Conservation (phyloP, 75 land plant genomes). For the Pinus tabuliformis region DNA sequence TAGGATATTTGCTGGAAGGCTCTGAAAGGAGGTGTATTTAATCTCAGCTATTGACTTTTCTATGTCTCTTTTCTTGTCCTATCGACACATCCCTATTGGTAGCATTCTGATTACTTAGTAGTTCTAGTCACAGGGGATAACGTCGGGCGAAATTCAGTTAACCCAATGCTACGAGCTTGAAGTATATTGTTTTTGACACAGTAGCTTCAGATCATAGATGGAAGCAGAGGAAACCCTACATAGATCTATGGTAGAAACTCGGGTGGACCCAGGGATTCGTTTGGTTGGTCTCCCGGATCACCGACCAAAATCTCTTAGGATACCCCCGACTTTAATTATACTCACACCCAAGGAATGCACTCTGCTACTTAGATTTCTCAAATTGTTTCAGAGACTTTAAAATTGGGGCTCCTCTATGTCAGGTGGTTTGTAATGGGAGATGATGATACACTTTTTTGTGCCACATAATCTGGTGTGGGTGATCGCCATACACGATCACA, state of each 20-base stretch:
- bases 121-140: background rate
- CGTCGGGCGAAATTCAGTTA: no score
- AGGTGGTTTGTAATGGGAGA: slow-evolving; percentile 66
- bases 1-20: no score
- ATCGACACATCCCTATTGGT: background rate
- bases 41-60: background rate
- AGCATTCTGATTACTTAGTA: background rate
- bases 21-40: no score
- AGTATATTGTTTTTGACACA: slow-evolving; percentile 51
- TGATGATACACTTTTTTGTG: slow-evolving; percentile 53
- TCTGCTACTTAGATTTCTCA: slow-evolving; percentile 60
- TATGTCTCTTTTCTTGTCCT: background rate
- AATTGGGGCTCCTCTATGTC: slow-evolving; percentile 35
- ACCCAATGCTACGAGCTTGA: background rate
- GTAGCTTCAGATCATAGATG: slow-evolving; percentile 39
- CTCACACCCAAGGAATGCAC: slow-evolving; percentile 37
- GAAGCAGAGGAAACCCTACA: slow-evolving; percentile 17
- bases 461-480: slow-evolving; percentile 44
- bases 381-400: slow-evolving; percentile 62
- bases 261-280: slow-evolving; percentile 52
- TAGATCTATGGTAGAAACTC: slow-evolving; percentile 51
- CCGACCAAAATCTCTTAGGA: slow-evolving; percentile 35
- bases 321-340: slow-evolving; percentile 51
- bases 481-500: slow-evolving; percentile 36
- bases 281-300: slow-evolving; percentile 43